phyloP scores from a whole-genome alignment of 192 early-diverging fungal genomes.

The Oehlia diaphana region DNA sequence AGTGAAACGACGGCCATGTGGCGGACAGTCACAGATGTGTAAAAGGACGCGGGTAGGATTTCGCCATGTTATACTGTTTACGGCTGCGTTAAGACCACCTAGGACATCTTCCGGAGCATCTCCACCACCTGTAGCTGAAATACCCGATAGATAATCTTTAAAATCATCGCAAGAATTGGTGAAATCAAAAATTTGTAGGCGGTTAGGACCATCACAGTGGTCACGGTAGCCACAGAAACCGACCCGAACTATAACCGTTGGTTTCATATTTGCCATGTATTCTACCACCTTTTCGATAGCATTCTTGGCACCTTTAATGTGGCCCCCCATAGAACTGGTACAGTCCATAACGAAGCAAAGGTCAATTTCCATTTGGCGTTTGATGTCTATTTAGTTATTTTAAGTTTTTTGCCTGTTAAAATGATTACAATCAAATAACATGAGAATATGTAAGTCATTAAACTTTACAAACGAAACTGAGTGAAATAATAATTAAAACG shows the following conservation, averaged over 20 bases:
- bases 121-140: not conserved
- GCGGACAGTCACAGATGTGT: conserved; percentile 25
- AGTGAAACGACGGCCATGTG: conserved; percentile 26
- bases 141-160: not conserved
- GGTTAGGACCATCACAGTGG: not conserved
- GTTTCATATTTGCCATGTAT: conserved; percentile 8
- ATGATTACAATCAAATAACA: too few relatives aligned
- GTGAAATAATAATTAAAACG: too few relatives aligned
- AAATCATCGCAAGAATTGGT: not conserved
- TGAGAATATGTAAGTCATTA: too few relatives aligned
- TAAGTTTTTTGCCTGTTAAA: too few relatives aligned
- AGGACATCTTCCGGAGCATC: conserved; percentile 11
- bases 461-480: too few relatives aligned
- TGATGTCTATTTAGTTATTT: too few relatives aligned
- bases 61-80: conserved; percentile 17
- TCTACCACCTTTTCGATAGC: conserved; percentile 16
- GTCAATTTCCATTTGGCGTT: not conserved
- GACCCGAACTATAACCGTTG: conserved; percentile 2
- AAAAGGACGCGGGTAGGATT: conserved; percentile 15
- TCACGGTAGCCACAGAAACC: conserved; percentile 33
- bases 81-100: conserved; percentile 26
- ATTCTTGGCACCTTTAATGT: conserved; percentile 18
- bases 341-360: not conserved
- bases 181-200: not conserved
- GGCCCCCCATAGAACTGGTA: conserved; percentile 12